phyloP scores from a whole-genome alignment of 805 yeast genomes.

The Candida michaelii region DNA sequence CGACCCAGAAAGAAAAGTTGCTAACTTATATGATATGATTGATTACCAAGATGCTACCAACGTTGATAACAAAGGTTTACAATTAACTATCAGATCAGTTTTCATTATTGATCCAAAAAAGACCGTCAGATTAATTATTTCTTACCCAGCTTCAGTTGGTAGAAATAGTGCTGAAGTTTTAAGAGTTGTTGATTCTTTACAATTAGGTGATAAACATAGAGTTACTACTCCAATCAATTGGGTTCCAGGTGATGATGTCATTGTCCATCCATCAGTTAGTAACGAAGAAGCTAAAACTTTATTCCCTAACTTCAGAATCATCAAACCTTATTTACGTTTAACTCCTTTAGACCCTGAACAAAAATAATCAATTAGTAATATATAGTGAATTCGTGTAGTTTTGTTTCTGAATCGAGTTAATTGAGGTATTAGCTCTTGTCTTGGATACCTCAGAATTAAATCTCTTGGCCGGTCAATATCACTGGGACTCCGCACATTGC shows the following conservation, averaged over 20 bases:
- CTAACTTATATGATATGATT: slow-evolving; percentile 68
- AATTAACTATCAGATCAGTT: slow-evolving; percentile 88
- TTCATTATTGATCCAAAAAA: slow-evolving; percentile 88
- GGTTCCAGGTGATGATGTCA: slow-evolving; percentile 87
- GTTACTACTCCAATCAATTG: slow-evolving; percentile 92
- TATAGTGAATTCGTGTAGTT: background rate
- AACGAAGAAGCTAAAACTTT: slow-evolving; percentile 63
- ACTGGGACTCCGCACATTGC: too few species aligned
- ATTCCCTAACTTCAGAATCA: slow-evolving; percentile 81
- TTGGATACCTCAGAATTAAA: too few species aligned
- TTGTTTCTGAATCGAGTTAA: background rate
- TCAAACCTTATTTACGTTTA: slow-evolving; percentile 87
- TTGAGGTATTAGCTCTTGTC: too few species aligned
- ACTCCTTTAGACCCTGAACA: slow-evolving; percentile 39
- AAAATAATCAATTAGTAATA: slow-evolving; percentile 1
- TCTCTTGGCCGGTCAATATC: too few species aligned
- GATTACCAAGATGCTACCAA: slow-evolving; percentile 69
- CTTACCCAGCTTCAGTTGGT: slow-evolving; percentile 93
- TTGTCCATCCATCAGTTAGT: slow-evolving; percentile 82
- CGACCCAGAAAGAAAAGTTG: slow-evolving; percentile 80
- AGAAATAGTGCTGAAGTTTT: slow-evolving; percentile 91
- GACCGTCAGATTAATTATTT: slow-evolving; percentile 80
- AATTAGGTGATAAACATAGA: slow-evolving; percentile 77
- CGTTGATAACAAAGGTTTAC: slow-evolving; percentile 67
- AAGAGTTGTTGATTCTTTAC: slow-evolving; percentile 87